Conservation (phyloP, 208 protist genomes). For the Wallacemonas sp. region DNA sequence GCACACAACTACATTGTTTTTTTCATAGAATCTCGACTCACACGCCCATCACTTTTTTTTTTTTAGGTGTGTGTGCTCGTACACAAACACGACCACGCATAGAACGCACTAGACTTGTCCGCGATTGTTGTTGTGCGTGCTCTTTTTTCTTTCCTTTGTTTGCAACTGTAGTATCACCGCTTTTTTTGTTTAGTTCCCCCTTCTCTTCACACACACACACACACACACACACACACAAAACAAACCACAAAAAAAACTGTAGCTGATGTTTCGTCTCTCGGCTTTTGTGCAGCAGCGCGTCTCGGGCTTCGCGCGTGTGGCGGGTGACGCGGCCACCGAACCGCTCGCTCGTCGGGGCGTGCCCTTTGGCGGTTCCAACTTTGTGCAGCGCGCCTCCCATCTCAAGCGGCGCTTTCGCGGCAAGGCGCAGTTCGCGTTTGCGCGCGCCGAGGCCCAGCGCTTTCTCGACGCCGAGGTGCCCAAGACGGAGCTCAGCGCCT, state of each 20-base stretch:
- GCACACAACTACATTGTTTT: slow-evolving; percentile 1
- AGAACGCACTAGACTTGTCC: no score
- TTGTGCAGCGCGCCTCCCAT: slow-evolving; percentile 44
- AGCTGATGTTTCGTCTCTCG: slow-evolving; percentile 12
- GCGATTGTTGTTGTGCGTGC: no score
- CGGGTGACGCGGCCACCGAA: neutral
- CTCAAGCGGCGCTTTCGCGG: slow-evolving; percentile 70
- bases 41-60: no score
- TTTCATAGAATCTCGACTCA: no score
- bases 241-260: neutral
- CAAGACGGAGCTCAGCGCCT: slow-evolving; percentile 46
- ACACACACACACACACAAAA: neutral
- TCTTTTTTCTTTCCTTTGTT: slow-evolving; percentile 16
- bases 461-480: slow-evolving; percentile 86
- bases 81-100: no score
- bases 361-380: slow-evolving; percentile 38
- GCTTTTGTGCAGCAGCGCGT: neutral
- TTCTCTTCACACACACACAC: neutral
- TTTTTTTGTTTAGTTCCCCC: slow-evolving; percentile 23
- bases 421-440: slow-evolving; percentile 63
- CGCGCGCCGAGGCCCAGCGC: slow-evolving; percentile 64
- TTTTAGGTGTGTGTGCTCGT: no score
- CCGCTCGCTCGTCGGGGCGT: neutral
- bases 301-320: neutral
- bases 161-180: no score